Evolutionary conservation across 1,139 yeast genomes (phyloP), one percentile per base, ranked within the genome.

Genomic region (Barnettozyma hawaiiensis): DNA sequence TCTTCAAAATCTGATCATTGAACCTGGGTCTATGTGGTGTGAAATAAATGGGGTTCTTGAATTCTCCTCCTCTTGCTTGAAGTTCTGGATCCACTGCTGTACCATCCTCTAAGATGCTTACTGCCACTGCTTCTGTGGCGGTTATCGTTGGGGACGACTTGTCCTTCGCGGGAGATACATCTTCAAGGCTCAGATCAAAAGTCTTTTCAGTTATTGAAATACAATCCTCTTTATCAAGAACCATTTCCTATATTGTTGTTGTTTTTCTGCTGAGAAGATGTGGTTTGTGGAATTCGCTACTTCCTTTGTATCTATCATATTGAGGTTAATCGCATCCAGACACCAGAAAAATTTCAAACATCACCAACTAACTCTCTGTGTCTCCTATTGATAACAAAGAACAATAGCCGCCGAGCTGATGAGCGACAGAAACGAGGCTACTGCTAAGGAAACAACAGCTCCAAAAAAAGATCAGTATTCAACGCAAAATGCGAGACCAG

Each of bases 141-240:
- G n/a, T n/a, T n/a, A n/a, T n/a, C n/a, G n/a, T n/a, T n/a, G n/a
- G n/a, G n/a, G n/a, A 18, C n/a, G 27, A 18, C 15, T 18, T 14
- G 11, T 20, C 19, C 14, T 36, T 40, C 37, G 19, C 6, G 4
- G 43, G 37, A 3, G 39, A 33, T 0, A 45, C 43, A 11, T 50
- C 53, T 5, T 50, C 55, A 19, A 51, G 27, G 3, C 52, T 46
- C n/a, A 52, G 45, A 31, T 52, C 53, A 28, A 53, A 52, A 2
- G 54, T 53, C 23, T 37, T 39, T 12, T 53, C 55, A 0, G 49
- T 44, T 31, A 53, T 47, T 10, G 53, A 47, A 19, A 48, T 47
- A 16, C 47, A 41, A 23, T 49, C 52, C 4, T 37, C 46, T 10
- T 36, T 36, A 24, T 39, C 41, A 28, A 33, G 16, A 18, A 32